Evolutionary conservation across 441 rosid species (phyloP), one percentile per base, ranked within the genome.

Genomic region (Omphalea diandra): DNA sequence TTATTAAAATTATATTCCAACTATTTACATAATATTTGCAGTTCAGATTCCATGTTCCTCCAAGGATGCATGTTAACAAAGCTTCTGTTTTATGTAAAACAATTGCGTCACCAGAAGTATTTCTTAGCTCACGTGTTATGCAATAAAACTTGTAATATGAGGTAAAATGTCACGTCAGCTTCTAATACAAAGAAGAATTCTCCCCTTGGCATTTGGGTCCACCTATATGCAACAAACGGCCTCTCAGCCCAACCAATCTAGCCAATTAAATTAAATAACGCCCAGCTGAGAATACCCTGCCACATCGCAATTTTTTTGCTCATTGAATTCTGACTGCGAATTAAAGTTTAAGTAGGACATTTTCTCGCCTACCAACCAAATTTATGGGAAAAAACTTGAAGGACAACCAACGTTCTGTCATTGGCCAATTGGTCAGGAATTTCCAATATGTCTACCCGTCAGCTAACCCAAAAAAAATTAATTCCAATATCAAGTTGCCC

Each of bases 321-420:
- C 43, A 10, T n/a, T n/a, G n/a, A n/a, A n/a, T n/a, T n/a, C n/a
- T 64, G 68, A 46, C 38, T 46, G 7, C 18, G 22, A 47, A 10
- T 57, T 12, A 36, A 9, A 4, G n/a, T 60, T 22, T n/a, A 62
- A 62, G 62, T 74, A 12, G 58, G 72, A 24, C 52, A 55, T 53
- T 22, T 67, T 65, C 70, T 41, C 35, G 54, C 57, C 53, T 52
- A 55, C 76, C 78, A 63, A 74, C 72, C 57, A 68, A 71, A 54
- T 52, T 49, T 57, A 56, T 26, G 26, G 57, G 64, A 60, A 50
- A 26, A 68, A 69, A 4, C 20, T n/a, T 52, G 62, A 63, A 52
- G 40, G 50, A 71, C 83, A 58, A 74, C 76, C 77, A 15, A 52
- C 22, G 26, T 18, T 14, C 36, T 49, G 32, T 43, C 24, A 68